A percentile compares a stretch with the other conserved stretches of the same genome.
phyloP scores from a whole-genome alignment of 2,329 filamentous ascomycete species.

The Hymenotorrendiella dingleyae region DNA sequence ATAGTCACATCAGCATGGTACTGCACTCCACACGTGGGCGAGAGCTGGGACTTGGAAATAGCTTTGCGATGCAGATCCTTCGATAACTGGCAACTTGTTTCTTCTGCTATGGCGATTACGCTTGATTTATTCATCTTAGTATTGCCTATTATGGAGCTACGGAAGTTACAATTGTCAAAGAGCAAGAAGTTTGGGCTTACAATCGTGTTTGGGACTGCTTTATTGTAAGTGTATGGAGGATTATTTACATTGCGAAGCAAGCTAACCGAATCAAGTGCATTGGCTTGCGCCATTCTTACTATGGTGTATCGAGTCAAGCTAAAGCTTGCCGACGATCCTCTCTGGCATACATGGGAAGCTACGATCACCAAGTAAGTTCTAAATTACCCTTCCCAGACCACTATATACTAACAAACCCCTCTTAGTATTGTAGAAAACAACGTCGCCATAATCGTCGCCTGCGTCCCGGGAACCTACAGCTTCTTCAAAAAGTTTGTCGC shows the following conservation, averaged over 20 bases:
- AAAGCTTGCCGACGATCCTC: neutral
- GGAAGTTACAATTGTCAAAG: neutral
- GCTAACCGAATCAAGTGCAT: slow-evolving; percentile 1
- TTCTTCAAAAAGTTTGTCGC: slow-evolving; percentile 6
- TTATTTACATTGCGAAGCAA: no score
- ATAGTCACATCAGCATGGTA: slow-evolving; percentile 1
- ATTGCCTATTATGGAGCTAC: slow-evolving; percentile 2
- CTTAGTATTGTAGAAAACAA: slow-evolving; percentile 7
- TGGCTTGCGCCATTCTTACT: slow-evolving; percentile 4
- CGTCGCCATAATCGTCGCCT: slow-evolving; percentile 9
- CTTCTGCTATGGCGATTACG: neutral
- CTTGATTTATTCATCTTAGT: slow-evolving; percentile 9
- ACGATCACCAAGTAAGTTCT: slow-evolving; percentile 2
- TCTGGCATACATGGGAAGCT: slow-evolving; percentile 2
- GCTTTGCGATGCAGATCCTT: neutral
- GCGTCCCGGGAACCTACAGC: slow-evolving; percentile 6
- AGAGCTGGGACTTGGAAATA: neutral
- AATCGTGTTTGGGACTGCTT: slow-evolving; percentile 32
- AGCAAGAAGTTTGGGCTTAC: slow-evolving; percentile 43
- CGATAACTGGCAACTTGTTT: slow-evolving; percentile 3
- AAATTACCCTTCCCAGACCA: neutral
- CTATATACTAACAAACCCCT: neutral
- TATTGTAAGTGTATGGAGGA: slow-evolving; percentile 31
- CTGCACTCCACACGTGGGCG: slow-evolving; percentile 6
- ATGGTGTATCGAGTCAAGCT: slow-evolving; percentile 4